Conservation (phyloP, 805 yeast species). For the Priceomyces carsonii region DNA sequence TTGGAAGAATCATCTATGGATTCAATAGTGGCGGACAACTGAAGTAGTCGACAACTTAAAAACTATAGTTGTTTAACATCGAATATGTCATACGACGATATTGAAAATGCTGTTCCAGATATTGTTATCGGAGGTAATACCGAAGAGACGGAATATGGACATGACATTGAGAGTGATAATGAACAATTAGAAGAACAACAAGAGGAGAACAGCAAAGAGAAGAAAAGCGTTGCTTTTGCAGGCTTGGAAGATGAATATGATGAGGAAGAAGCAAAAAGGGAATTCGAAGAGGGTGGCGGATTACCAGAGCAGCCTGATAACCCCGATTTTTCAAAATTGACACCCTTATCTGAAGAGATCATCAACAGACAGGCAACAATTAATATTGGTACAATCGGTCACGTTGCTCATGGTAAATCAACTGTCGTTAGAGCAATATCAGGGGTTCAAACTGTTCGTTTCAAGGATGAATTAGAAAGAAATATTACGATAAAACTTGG, state of each 20-base stretch:
- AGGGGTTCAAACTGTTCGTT: constrained; percentile 98
- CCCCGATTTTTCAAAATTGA: constrained; percentile 78
- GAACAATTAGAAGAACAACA: constrained; percentile 44
- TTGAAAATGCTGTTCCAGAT: constrained; percentile 83
- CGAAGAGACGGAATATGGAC: constrained; percentile 49
- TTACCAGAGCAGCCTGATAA: constrained; percentile 93
- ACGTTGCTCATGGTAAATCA: constrained; percentile 93
- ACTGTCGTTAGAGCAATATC: constrained; percentile 95
- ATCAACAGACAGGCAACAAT: constrained; percentile 99
- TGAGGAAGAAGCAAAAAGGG: constrained; percentile 76
- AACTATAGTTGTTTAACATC: constrained; percentile 3
- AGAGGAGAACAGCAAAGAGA: constrained; percentile 39
- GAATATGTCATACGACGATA: constrained; percentile 69
- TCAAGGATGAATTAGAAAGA: constrained; percentile 98
- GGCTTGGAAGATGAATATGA: constrained; percentile 64
- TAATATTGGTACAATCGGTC: constrained; percentile 96
- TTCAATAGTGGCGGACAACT: no score
- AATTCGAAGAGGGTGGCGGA: constrained; percentile 98
- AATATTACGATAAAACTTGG: constrained; percentile 98
- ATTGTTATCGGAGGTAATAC: constrained; percentile 67
- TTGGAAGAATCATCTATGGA: no score
- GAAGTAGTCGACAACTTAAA: no score
- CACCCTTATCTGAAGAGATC: constrained; percentile 92
- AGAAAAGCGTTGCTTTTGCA: constrained; percentile 84
- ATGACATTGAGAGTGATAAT: constrained; percentile 46